A percentile compares a stretch with the other conserved stretches of the same genome.
Evolutionary conservation across 495 filamentous ascomycete genomes (phyloP).

Genomic region (Penicillium malachiteum): DNA sequence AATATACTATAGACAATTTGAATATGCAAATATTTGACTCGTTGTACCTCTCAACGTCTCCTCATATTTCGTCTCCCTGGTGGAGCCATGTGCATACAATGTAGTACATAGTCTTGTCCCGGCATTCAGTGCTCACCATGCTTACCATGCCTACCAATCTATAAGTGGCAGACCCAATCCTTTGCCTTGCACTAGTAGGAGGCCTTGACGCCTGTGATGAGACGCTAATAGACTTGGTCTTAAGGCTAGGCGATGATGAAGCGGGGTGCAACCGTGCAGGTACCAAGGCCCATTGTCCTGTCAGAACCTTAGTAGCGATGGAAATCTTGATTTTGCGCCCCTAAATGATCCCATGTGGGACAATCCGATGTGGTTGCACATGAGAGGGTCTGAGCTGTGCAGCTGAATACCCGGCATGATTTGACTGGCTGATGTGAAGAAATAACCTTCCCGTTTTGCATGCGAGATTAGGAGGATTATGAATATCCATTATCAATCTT

Average conservation of each 20-base stretch:
- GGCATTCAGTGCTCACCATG: no score
- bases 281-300: conserved; percentile 1
- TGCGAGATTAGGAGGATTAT: not conserved
- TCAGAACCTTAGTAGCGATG: conserved; percentile 11
- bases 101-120: no score
- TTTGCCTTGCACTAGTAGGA: not conserved
- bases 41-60: no score
- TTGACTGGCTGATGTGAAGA: not conserved
- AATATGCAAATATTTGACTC: no score
- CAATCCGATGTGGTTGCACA: not conserved
- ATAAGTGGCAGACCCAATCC: not conserved
- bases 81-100: no score
- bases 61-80: no score
- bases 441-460: not conserved
- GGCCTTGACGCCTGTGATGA: not conserved
- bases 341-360: conserved; percentile 5
- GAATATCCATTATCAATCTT: conserved; percentile 1
- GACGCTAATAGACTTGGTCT: not conserved
- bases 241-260: not conserved
- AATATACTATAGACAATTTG: no score
- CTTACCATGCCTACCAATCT: no score
- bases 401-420: not conserved
- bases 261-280: not conserved
- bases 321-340: conserved; percentile 15
- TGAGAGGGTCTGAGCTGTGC: not conserved